Evolutionary conservation across 768 basidiomycete species (phyloP).

Genomic region (Sarcodon sp.): DNA sequence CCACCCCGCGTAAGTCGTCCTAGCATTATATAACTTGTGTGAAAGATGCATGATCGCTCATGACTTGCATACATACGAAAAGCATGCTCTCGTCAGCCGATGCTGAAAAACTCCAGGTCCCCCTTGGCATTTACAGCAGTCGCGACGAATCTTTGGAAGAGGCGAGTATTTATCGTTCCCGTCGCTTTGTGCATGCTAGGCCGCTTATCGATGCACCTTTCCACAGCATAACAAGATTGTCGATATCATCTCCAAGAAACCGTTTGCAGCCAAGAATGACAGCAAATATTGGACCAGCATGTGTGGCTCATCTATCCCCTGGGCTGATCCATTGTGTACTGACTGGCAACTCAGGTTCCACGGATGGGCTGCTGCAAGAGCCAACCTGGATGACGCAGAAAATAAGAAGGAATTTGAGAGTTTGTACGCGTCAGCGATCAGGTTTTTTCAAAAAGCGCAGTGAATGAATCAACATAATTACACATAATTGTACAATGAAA

Average conservation of each 20-base stretch:
- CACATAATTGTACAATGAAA: no score
- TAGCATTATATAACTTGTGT: neutral
- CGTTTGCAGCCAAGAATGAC: conserved; percentile 34
- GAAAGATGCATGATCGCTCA: neutral
- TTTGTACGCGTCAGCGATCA: conserved; percentile 37
- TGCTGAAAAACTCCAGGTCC: conserved; percentile 34
- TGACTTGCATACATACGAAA: neutral
- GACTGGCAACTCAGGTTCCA: conserved; percentile 28
- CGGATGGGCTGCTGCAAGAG: conserved; percentile 54
- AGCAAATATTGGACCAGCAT: conserved; percentile 36
- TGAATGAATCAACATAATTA: no score
- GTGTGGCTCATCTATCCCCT: conserved; percentile 13
- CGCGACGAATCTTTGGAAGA: conserved; percentile 44
- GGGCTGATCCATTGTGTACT: neutral
- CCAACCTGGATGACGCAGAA: conserved; percentile 37
- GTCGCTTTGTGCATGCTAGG: neutral
- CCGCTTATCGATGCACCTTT: neutral
- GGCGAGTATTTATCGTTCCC: conserved; percentile 18
- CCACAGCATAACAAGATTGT: conserved; percentile 36
- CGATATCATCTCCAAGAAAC: conserved; percentile 32
- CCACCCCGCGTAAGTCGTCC: conserved; percentile 41
- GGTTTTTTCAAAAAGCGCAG: conserved; percentile 29
- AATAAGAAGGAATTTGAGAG: conserved; percentile 49
- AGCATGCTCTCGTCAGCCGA: conserved; percentile 42
- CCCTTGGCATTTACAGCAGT: conserved; percentile 43